A percentile compares a stretch with the other conserved stretches of the same genome.
Conservation (phyloP, 768 basidiomycete species). For the Tulasnella sp. region DNA sequence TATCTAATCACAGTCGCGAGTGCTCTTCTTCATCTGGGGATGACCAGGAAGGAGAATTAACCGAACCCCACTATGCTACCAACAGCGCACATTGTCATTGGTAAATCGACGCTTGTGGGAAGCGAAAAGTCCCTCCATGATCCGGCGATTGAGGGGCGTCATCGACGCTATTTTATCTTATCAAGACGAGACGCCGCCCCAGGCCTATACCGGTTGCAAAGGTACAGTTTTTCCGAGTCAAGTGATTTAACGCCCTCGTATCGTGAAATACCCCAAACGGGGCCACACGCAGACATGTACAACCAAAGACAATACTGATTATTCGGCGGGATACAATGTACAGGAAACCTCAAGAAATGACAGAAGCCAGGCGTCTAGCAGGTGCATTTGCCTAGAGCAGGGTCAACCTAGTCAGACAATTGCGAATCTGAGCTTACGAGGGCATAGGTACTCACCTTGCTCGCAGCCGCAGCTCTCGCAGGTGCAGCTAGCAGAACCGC, state of each 20-base stretch:
- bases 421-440: not conserved
- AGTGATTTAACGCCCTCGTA: not conserved
- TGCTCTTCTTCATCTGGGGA: too few species aligned
- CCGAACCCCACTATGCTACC: too few species aligned
- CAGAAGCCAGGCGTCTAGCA: not conserved
- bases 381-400: not conserved
- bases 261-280: not conserved
- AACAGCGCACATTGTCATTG: not conserved
- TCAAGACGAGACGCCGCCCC: not conserved
- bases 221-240: not conserved
- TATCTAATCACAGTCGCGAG: too few species aligned
- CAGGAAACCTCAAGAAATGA: not conserved
- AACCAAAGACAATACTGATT: not conserved
- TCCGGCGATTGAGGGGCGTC: not conserved
- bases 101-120: not conserved
- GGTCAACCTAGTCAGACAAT: not conserved
- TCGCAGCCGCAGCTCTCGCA: not conserved
- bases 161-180: not conserved
- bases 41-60: too few species aligned
- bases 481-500: not conserved
- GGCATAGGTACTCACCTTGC: not conserved
- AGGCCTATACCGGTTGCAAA: not conserved
- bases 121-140: not conserved
- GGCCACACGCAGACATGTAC: not conserved
- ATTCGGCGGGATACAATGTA: not conserved